Evolutionary conservation across 140 eudicot species (phyloP), one percentile per base, ranked within the genome.

Genomic region (Flaveria floridana): DNA sequence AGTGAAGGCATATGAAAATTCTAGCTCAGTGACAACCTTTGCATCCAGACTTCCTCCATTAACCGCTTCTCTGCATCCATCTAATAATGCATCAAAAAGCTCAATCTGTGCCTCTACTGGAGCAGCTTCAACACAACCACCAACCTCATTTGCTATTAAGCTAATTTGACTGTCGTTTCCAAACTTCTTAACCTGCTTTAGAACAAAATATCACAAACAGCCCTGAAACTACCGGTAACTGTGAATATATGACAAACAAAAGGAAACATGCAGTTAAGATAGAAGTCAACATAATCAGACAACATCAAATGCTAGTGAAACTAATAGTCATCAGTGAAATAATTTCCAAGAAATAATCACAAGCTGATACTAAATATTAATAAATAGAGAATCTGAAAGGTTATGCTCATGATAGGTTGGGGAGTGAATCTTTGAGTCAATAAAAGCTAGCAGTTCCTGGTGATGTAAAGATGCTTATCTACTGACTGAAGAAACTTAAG

Each of bases 1-100:
- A 13, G 42, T 20, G 23, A 50, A 53, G 71, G 23, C 7, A 78
- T 50, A 52, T 70, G 18, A 64, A 26, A 50, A 72, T 28, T 46
- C 8, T 3, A 34, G 25, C 5, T 6, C 2, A 8, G 39, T 4
- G 64, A 78, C 28, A 66, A 95, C 99, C 95, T 91, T 95, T 7
- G 95, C 86, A 14, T 95, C 96, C 63, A 76, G 62, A 68, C 34
- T 79, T 63, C 87, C 94, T 65, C 82, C 95, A 70, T 80, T 83
- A 66, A 87, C 89, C 8, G 97, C 96, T 77, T 91, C 99, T 82
- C 84, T 88, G 74, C 97, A 95, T 44, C 99, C 99, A 68, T 95
- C 97, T 76, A 95, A 65, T 65, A 95, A 81, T 21, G 92, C 89
- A 83, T 95, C 99, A 86, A 87, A 91, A 65, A 95, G 96, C 86